Conservation (phyloP, 768 basidiomycete species). For the Fibroporia radiculosa region DNA sequence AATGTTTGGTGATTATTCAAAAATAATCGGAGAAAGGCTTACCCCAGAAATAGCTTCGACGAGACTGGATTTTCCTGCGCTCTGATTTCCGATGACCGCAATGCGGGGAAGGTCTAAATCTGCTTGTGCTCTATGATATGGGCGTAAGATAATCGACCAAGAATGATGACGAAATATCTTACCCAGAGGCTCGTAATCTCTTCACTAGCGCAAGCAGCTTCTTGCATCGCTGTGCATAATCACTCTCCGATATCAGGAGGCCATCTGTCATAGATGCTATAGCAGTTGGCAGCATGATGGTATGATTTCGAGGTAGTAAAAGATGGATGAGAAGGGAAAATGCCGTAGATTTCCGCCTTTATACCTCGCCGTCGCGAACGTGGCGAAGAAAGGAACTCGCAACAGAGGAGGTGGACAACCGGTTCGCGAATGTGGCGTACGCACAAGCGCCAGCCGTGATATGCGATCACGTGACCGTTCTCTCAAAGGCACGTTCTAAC, state of each 20-base stretch:
- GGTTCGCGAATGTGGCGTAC: no score
- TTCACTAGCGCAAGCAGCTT: slow-evolving; percentile 3
- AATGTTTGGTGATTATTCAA: background rate
- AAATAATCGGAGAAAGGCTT: slow-evolving; percentile 17
- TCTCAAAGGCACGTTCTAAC: no score
- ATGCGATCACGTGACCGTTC: no score
- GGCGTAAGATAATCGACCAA: background rate
- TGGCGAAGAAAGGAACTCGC: no score
- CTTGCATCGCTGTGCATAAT: background rate
- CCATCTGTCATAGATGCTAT: no score
- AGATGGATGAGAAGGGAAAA: no score
- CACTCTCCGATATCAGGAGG: background rate
- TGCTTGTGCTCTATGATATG: slow-evolving; percentile 27
- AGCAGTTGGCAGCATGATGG: no score
- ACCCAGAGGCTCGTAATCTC: slow-evolving; percentile 1
- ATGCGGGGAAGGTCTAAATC: slow-evolving; percentile 43
- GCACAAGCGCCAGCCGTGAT: no score
- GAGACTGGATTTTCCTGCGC: slow-evolving; percentile 38
- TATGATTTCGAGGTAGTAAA: no score
- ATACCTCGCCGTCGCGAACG: no score
- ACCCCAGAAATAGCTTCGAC: slow-evolving; percentile 46
- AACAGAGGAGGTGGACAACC: no score
- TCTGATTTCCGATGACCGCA: slow-evolving; percentile 44
- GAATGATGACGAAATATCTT: background rate
- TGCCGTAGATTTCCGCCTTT: no score